Conservation (phyloP, 345 rosid species). For the Brassica carinata region DNA sequence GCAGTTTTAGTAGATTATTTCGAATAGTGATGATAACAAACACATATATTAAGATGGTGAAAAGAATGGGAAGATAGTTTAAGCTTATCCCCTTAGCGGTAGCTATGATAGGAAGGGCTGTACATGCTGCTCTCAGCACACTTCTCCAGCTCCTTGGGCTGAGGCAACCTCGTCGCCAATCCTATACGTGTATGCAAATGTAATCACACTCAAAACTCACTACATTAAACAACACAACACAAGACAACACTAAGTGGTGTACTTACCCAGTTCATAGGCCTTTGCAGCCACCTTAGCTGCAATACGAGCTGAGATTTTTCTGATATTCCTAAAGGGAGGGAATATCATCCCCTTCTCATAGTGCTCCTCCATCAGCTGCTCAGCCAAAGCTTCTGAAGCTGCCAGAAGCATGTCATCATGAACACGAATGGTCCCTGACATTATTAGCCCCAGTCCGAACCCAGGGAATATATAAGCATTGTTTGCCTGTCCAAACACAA, state of each 20-base stretch:
- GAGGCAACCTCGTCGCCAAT: background rate
- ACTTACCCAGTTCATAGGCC: background rate
- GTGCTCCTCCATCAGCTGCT: background rate
- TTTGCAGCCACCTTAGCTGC: background rate
- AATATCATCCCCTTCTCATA: background rate
- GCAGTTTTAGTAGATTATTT: background rate
- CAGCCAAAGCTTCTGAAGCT: background rate
- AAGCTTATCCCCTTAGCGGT: background rate
- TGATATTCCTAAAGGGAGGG: background rate
- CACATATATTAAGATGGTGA: background rate
- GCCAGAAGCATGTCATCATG: background rate
- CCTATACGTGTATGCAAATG: background rate
- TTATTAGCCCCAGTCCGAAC: background rate
- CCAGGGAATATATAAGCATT: background rate
- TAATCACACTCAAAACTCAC: background rate
- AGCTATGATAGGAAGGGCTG: background rate
- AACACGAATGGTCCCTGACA: background rate
- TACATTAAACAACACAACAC: background rate
- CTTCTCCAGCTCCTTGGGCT: background rate
- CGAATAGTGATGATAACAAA: background rate
- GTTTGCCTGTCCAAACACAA: background rate
- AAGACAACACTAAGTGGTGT: background rate
- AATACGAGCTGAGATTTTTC: constrained; percentile 1
- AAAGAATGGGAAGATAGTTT: background rate
- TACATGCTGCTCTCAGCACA: constrained; percentile 1